A percentile compares a stretch with the other conserved stretches of the same genome.
These are phyloP conservation scores for Cladophialophora psammophila DNA, from an alignment of 2,329 filamentous ascomycete species.

Conservation along the genomic window DNA sequence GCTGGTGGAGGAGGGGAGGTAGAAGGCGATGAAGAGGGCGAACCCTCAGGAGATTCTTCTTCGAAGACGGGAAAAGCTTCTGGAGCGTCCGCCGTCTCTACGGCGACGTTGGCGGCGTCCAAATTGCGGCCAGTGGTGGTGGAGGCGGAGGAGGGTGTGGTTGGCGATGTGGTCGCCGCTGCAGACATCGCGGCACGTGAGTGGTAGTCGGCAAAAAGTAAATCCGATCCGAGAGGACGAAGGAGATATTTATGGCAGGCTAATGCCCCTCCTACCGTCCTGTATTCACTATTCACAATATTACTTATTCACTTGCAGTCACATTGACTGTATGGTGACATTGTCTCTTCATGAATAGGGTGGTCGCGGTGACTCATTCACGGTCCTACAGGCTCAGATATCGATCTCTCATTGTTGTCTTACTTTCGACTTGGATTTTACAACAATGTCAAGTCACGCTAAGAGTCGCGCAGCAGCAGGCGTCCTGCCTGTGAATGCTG, in stretches of 20 bases:
- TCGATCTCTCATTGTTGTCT: constrained; percentile 15
- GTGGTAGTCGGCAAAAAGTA: constrained; percentile 25
- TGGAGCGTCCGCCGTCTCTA: constrained; percentile 22
- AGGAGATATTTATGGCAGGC: constrained; percentile 20
- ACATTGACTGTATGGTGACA: constrained; percentile 7
- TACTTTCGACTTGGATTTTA: constrained; percentile 8
- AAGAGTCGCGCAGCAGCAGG: constrained; percentile 54
- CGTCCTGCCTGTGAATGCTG: constrained; percentile 59
- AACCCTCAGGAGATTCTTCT: constrained; percentile 23
- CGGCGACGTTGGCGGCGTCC: constrained; percentile 21
- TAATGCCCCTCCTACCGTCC: neutral
- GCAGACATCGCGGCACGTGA: constrained; percentile 16
- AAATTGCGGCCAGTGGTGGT: constrained; percentile 12
- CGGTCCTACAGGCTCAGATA: neutral
- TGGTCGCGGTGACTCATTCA: neutral
- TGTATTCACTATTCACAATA: constrained; percentile 9
- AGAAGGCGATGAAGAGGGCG: constrained; percentile 24
- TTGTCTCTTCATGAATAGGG: constrained; percentile 8
- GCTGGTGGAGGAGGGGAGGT: constrained; percentile 15
- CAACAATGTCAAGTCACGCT: constrained; percentile 30
- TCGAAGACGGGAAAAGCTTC: constrained; percentile 35
- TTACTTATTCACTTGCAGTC: constrained; percentile 17
- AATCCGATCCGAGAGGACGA: constrained; percentile 20
- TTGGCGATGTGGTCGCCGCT: constrained; percentile 15
- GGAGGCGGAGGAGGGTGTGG: constrained; percentile 19